A percentile compares a stretch with the other conserved stretches of the same genome.
These are phyloP conservation scores for Fusarium dimerum DNA, from an alignment of 2,329 filamentous ascomycete species.

Conservation along the genomic window DNA sequence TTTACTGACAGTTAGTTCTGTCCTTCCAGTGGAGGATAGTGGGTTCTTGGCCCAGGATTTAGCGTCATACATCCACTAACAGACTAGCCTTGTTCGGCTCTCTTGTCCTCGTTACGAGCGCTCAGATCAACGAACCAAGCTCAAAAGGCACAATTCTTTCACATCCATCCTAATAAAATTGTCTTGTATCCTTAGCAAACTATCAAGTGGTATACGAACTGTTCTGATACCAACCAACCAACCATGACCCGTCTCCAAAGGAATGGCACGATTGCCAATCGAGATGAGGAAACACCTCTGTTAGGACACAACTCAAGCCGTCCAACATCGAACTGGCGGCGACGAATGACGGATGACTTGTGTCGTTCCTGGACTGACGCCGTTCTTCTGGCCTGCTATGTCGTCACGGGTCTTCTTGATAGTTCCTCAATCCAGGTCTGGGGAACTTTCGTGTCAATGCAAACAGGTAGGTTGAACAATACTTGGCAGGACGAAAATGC, in stretches of 20 bases:
- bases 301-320: constrained; percentile 2
- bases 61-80: no score
- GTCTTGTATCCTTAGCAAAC: neutral
- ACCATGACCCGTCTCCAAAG: no score
- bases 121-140: neutral
- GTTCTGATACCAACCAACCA: no score
- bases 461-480: constrained; percentile 59
- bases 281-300: constrained; percentile 22
- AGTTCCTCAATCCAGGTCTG: constrained; percentile 75
- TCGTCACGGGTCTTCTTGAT: constrained; percentile 76
- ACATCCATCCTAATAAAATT: neutral
- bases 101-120: no score
- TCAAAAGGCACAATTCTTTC: neutral
- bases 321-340: constrained; percentile 2
- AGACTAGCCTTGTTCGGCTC: no score
- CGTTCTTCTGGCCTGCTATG: constrained; percentile 69
- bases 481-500: neutral
- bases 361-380: constrained; percentile 63
- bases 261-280: neutral
- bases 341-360: constrained; percentile 14
- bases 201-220: no score
- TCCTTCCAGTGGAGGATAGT: no score
- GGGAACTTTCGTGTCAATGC: constrained; percentile 83
- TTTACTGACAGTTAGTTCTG: no score
- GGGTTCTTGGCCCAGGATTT: no score